These are phyloP conservation scores for Amanita pallidorosea DNA, from an alignment of 768 basidiomycete species.

Conservation along the genomic window DNA sequence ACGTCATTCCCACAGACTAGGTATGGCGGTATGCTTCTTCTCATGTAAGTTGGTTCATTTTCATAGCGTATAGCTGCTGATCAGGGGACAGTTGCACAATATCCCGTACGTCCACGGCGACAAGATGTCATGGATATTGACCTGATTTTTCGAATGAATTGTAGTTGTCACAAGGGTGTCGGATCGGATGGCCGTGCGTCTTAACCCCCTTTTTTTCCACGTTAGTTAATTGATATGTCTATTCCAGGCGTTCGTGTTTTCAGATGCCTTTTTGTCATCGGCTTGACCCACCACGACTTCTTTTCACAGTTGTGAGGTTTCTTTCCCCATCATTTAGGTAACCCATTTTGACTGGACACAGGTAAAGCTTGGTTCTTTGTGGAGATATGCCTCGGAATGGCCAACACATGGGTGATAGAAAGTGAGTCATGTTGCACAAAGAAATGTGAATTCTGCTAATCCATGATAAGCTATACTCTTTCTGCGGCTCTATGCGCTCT, in stretches of 20 bases:
- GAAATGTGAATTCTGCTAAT: background rate
- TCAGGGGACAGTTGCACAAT: background rate
- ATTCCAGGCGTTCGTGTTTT: too few species aligned
- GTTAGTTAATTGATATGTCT: too few species aligned
- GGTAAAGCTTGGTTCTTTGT: background rate
- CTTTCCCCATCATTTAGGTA: too few species aligned
- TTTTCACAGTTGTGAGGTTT: too few species aligned
- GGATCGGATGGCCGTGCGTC: too few species aligned
- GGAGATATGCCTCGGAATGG: background rate
- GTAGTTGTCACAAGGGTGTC: too few species aligned
- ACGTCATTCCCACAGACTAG: background rate
- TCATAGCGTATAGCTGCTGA: background rate
- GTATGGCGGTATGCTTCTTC: background rate
- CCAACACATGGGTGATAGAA: background rate
- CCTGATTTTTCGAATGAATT: background rate
- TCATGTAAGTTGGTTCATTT: background rate
- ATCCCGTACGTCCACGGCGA: background rate
- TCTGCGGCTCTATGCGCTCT: background rate
- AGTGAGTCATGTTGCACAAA: background rate
- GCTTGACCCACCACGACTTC: too few species aligned
- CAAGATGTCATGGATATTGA: background rate
- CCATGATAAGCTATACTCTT: background rate
- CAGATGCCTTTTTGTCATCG: too few species aligned
- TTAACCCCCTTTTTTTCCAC: too few species aligned
- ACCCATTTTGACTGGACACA: background rate